Percentiles rank a stretch among this genome's conserved stretches.
Evolutionary conservation across 306 rosid species (phyloP).

Genomic region (Myrica gale): DNA sequence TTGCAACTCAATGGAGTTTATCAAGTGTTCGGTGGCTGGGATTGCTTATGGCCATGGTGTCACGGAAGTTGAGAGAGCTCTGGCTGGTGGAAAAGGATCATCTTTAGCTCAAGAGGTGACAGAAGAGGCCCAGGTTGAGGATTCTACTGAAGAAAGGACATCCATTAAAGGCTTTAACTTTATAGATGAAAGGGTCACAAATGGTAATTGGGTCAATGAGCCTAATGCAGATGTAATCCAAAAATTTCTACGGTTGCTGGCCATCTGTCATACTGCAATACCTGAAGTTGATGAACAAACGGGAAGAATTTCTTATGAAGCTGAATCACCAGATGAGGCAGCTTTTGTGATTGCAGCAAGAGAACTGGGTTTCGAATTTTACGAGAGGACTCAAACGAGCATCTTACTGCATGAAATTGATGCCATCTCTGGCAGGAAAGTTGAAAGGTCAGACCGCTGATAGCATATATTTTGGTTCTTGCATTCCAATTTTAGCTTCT

Average conservation of each 20-base stretch:
- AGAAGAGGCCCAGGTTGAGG: slow-evolving; percentile 37
- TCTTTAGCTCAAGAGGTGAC: slow-evolving; percentile 28
- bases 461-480: not conserved
- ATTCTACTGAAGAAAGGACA: slow-evolving; percentile 38
- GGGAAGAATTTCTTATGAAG: slow-evolving; percentile 81
- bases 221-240: slow-evolving; percentile 66
- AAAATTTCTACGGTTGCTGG: slow-evolving; percentile 64
- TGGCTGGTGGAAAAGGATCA: slow-evolving; percentile 56
- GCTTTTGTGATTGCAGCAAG: slow-evolving; percentile 97
- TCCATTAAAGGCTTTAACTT: slow-evolving; percentile 82
- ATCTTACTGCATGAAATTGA: slow-evolving; percentile 65
- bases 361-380: slow-evolving; percentile 92
- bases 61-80: slow-evolving; percentile 95
- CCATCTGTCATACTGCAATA: slow-evolving; percentile 88
- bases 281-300: slow-evolving; percentile 87
- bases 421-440: slow-evolving; percentile 40
- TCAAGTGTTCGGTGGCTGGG: slow-evolving; percentile 94
- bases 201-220: slow-evolving; percentile 72
- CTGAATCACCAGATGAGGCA: slow-evolving; percentile 98
- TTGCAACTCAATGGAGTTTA: slow-evolving; percentile 96
- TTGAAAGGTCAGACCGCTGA: slow-evolving; percentile 51
- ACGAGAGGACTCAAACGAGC: slow-evolving; percentile 64
- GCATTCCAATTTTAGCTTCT: slow-evolving; percentile 8
- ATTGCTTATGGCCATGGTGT: slow-evolving; percentile 74
- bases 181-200: slow-evolving; percentile 78